Evolutionary conservation across 345 rosid genomes (phyloP).

Genomic region (Triadica sebifera): DNA sequence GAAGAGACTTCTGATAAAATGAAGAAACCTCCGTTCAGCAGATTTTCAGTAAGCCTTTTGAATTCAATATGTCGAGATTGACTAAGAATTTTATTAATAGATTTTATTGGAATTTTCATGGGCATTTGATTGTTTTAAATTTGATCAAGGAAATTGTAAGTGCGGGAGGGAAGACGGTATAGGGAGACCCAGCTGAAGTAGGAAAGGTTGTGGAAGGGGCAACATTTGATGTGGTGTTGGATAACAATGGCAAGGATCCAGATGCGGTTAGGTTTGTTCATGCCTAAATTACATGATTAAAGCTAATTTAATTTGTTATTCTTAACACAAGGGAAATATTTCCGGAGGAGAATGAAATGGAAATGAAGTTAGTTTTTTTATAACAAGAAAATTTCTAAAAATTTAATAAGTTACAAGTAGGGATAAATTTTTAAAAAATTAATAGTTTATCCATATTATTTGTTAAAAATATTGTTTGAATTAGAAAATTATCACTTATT

Average conservation of each 20-base stretch:
- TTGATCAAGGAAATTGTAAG: conserved; percentile 69
- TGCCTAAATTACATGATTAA: conserved; percentile 1
- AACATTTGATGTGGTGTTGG: conserved; percentile 79
- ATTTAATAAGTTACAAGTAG: too few species aligned
- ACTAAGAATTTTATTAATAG: background rate
- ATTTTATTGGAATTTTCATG: background rate
- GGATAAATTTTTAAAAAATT: too few species aligned
- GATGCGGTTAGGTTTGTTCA: conserved; percentile 68
- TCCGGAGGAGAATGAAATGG: too few species aligned
- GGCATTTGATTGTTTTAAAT: background rate
- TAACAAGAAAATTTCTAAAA: too few species aligned
- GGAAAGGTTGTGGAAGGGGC: conserved; percentile 63
- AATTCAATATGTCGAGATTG: background rate
- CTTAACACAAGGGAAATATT: too few species aligned
- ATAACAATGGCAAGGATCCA: conserved; percentile 91
- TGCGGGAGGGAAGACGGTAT: conserved; percentile 79
- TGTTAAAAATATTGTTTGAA: too few species aligned
- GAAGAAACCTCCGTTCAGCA: conserved; percentile 88
- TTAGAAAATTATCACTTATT: too few species aligned
- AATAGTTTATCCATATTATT: too few species aligned
- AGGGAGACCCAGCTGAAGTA: conserved; percentile 84
- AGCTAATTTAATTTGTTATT: background rate
- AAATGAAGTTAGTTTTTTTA: too few species aligned
- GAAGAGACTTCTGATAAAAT: conserved; percentile 82
- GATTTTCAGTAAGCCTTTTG: conserved; percentile 60